Evolutionary conservation across 257 asterid genomes (phyloP).

Genomic region (Eustoma russellianum): DNA sequence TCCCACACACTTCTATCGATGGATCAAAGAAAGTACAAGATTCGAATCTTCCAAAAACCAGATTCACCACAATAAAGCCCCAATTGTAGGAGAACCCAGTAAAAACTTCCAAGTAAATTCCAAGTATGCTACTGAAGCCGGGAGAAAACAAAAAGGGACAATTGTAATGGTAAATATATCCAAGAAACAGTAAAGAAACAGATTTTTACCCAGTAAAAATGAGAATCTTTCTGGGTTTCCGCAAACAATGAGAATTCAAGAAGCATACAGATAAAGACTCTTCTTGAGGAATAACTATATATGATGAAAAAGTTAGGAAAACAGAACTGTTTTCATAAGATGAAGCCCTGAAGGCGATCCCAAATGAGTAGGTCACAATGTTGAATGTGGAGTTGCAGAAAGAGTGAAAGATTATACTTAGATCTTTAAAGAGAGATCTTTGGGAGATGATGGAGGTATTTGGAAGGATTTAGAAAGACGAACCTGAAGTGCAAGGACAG

Average conservation of each 20-base stretch:
- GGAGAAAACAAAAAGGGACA: constrained; percentile 6
- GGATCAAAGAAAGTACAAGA: constrained; percentile 21
- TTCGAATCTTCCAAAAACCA: constrained; percentile 14
- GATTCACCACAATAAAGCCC: constrained; percentile 1
- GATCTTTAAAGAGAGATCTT: constrained; percentile 20
- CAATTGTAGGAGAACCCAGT: constrained; percentile 22
- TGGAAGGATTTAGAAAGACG: background rate
- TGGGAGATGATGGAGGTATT: constrained; percentile 13
- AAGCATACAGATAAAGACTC: background rate
- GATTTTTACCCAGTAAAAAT: constrained; percentile 9
- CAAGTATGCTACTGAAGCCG: constrained; percentile 5
- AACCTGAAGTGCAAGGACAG: background rate
- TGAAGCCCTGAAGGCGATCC: constrained; percentile 20
- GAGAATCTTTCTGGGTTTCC: constrained; percentile 22
- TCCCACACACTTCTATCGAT: background rate
- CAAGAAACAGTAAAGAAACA: constrained; percentile 11
- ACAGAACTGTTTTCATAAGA: constrained; percentile 10
- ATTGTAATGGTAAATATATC: constrained; percentile 2
- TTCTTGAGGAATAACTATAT: constrained; percentile 14
- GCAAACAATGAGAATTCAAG: constrained; percentile 2
- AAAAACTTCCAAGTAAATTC: constrained; percentile 19
- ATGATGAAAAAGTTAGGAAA: constrained; percentile 21
- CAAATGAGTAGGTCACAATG: constrained; percentile 18
- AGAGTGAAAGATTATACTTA: background rate
- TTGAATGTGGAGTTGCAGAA: constrained; percentile 6